Base-by-base conservation (phyloP, 495 filamentous ascomycete species). In the Aspergillus cristatus region DNA sequence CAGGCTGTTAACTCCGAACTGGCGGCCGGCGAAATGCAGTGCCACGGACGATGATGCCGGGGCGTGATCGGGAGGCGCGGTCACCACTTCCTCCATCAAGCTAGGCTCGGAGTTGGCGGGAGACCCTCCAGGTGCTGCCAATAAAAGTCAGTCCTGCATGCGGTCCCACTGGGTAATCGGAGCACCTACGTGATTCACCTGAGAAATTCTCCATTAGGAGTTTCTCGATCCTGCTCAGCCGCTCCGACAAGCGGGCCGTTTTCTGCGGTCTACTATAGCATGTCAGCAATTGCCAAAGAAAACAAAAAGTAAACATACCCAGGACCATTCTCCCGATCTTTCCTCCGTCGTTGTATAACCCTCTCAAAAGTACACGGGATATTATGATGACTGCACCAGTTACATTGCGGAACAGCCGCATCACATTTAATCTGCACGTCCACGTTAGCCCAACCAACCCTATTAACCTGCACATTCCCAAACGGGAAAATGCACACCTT, bases 381-480 rank as follows among this genome's bases (percentile, higher is more conserved):
- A 34, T 63, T 53, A 42, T 74, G 71, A 44, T 73, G 68, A 35
- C 55, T 60, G 38, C 71, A 74, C 71, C 71, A 74, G 48, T 74
- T 67, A 54, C 71, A 74, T 34, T 58, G 40, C 3, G 60, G 60
- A 2, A 51, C 28, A 6, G 52, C 61, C 8, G 52, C 55, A 40
- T 74, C 71, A 39, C 71, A 74, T 63, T 71, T 70, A 35, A 74
- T 74, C 69, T 74, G 35, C n/a, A 35, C 2, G 0, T 11, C 6
- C 16, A 35, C 12, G 34, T 38, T 18, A 28, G 35, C 16, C 41
- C 24, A 24, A 15, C 14, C 18, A 28, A 32, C 13, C 16, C 22
- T 14, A 15, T 10, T 34, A 13, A 1, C 6, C 13, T 6, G 13
- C n/a, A 6, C 12, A 8, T 25, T 18, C 10, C 12, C 33, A 32